A percentile compares a stretch with the other conserved stretches of the same genome.
Conservation (phyloP, 371 early-diverging fungal species). For the Mucor racemosus region DNA sequence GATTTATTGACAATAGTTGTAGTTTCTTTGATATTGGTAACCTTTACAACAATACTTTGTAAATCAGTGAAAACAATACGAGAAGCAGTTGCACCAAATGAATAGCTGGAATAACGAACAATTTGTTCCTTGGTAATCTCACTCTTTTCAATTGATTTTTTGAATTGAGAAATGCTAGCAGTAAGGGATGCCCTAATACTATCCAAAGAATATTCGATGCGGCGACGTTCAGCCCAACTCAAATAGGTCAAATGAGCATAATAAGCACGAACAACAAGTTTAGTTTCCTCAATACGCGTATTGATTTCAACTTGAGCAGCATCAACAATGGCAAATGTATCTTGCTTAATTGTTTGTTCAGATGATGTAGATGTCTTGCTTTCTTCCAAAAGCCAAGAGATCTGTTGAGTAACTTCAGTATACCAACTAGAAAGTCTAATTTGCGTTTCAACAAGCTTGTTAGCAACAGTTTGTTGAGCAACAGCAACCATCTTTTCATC, state of each 20-base stretch:
- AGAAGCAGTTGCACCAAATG: slow-evolving; percentile 29
- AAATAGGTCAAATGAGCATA: slow-evolving; percentile 36
- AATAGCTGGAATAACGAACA: slow-evolving; percentile 67
- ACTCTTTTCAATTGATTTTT: slow-evolving; percentile 65
- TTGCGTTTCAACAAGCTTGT: slow-evolving; percentile 33
- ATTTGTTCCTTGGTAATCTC: slow-evolving; percentile 79
- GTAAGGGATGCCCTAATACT: slow-evolving; percentile 27
- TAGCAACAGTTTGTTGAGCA: slow-evolving; percentile 29
- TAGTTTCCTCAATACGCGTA: slow-evolving; percentile 36
- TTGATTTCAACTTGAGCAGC: slow-evolving; percentile 35
- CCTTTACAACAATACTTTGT: slow-evolving; percentile 23
- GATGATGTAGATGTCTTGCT: slow-evolving; percentile 1
- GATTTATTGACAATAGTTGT: slow-evolving; percentile 18
- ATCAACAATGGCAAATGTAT: slow-evolving; percentile 29
- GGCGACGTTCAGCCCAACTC: slow-evolving; percentile 36
- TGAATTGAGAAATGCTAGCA: slow-evolving; percentile 36
- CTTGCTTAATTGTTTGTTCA: slow-evolving; percentile 19
- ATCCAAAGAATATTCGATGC: slow-evolving; percentile 33
- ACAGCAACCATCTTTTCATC: slow-evolving; percentile 33
- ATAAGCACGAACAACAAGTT: slow-evolving; percentile 30
- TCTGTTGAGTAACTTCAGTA: slow-evolving; percentile 32
- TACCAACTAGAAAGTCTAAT: slow-evolving; percentile 36
- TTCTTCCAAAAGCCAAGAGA: slow-evolving; percentile 25
- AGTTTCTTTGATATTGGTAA: slow-evolving; percentile 23
- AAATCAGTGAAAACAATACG: slow-evolving; percentile 23